Evolutionary conservation across 345 rosid species (phyloP).

Genomic region (Euphorbia tirucalli): DNA sequence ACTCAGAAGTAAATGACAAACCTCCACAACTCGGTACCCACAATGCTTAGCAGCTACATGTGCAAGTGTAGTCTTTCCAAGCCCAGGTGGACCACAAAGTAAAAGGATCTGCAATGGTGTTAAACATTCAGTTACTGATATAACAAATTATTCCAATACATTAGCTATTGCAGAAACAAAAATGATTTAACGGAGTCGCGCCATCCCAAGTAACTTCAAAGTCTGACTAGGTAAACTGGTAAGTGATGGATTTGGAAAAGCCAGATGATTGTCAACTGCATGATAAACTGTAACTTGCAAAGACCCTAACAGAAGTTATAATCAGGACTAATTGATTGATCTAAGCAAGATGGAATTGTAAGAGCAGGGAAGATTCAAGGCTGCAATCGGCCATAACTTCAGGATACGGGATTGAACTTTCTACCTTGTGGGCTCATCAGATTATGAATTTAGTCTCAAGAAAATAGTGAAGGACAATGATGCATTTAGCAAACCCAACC

Average conservation of each 20-base stretch:
- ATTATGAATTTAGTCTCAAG: not conserved
- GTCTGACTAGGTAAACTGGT: not conserved
- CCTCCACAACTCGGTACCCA: slow-evolving; percentile 97
- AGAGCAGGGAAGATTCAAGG: not conserved
- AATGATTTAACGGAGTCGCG: not conserved
- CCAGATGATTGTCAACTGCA: not conserved
- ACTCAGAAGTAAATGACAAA: slow-evolving; percentile 29
- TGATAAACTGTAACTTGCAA: not conserved
- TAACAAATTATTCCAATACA: not conserved
- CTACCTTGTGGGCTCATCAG: not conserved
- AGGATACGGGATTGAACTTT: not conserved
- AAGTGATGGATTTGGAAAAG: not conserved
- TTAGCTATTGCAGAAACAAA: not conserved
- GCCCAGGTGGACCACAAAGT: slow-evolving; percentile 98
- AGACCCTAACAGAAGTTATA: not conserved
- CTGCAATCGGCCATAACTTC: not conserved
- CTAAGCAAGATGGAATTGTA: not conserved
- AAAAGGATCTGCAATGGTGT: slow-evolving; percentile 70
- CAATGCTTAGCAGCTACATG: slow-evolving; percentile 98
- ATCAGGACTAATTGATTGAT: not conserved
- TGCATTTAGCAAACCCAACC: not conserved
- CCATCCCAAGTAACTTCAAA: not conserved
- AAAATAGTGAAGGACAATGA: not conserved
- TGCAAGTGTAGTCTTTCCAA: slow-evolving; percentile 99
- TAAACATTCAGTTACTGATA: slow-evolving; percentile 13